Base-by-base conservation (phyloP, 805 yeast genomes). In the Teunomyces funiuensis region DNA sequence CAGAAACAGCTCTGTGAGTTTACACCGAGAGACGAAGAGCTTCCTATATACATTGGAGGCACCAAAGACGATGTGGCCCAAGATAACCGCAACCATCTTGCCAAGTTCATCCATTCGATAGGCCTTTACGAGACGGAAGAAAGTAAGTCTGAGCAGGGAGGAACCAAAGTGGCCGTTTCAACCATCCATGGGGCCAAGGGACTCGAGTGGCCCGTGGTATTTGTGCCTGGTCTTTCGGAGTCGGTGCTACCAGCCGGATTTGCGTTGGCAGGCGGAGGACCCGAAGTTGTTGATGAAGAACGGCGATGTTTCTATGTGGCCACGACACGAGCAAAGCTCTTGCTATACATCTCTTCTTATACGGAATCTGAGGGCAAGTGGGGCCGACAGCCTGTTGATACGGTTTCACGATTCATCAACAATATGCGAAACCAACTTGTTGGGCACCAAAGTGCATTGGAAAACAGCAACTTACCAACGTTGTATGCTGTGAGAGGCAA, bases 161-260 rank as follows among this genome's bases (percentile, higher is more conserved):
- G 41, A 1, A 36, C 43, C 2, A 62, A 55, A 45, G 66, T 53
- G 39, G 63, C 73, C 4, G 40, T 91, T 0, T 84, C 95, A 0
- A 93, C 98, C 0, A 84, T 91, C 9, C 99, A 91, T 58, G 88
- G 89, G 0, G 81, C 97, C 1, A 91, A 91, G 58, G 99, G 99
- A 1, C 69, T 90, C 2, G 99, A 91, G 58, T 91, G 98, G 97
- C 91, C 96, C 0, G 79, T 87, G 10, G 97, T 91, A 0, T 87
- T 88, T 55, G 76, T 88, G 9, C 88, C 95, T 0, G 84, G 87
- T 0, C 63, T 86, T 13, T 69, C 76, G 23, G 87, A 85, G 36
- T 83, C 85, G 1, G 60, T 77, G 10, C 63, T 87, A 9, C 96
- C 96, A 0, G 78, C 83, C 3, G 53, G 60, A 2, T 74, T 73